These are phyloP conservation scores for Ceratocystis cubensis DNA, from an alignment of 2,329 filamentous ascomycete genomes.

Conservation along the genomic window DNA sequence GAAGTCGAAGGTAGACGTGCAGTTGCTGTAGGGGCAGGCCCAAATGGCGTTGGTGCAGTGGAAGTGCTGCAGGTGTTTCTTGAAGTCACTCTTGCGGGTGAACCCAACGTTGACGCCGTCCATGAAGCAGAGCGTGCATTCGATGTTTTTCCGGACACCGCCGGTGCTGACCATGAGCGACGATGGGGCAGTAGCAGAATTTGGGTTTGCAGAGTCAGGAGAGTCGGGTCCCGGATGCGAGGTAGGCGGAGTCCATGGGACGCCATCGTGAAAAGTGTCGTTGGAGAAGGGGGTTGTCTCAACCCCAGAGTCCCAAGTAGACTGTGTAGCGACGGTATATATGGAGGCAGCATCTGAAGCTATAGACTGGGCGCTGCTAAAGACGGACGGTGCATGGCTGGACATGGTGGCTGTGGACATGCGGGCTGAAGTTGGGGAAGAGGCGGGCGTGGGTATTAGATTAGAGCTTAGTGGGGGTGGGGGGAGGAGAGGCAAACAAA, in stretches of 20 bases:
- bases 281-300: conserved; percentile 16
- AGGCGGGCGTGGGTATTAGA: not conserved
- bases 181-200: conserved; percentile 14
- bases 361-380: conserved; percentile 33
- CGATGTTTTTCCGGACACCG: conserved; percentile 23
- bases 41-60: conserved; percentile 34
- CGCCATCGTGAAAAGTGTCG: conserved; percentile 15
- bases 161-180: conserved; percentile 22
- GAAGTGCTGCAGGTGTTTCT: conserved; percentile 39
- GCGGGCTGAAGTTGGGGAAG: conserved; percentile 26
- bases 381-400: conserved; percentile 31
- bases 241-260: conserved; percentile 19
- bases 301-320: conserved; percentile 20
- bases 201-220: conserved; percentile 18
- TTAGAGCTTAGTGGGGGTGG: too few species aligned
- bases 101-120: conserved; percentile 36
- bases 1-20: conserved; percentile 34
- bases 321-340: conserved; percentile 19
- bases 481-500: not conserved
- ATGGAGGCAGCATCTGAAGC: conserved; percentile 27
- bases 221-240: conserved; percentile 15
- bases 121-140: conserved; percentile 36
- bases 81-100: conserved; percentile 37
- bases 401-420: conserved; percentile 32
- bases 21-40: conserved; percentile 33